phyloP scores from a whole-genome alignment of 2,329 filamentous ascomycete genomes.

The Bipolaris cookei region DNA sequence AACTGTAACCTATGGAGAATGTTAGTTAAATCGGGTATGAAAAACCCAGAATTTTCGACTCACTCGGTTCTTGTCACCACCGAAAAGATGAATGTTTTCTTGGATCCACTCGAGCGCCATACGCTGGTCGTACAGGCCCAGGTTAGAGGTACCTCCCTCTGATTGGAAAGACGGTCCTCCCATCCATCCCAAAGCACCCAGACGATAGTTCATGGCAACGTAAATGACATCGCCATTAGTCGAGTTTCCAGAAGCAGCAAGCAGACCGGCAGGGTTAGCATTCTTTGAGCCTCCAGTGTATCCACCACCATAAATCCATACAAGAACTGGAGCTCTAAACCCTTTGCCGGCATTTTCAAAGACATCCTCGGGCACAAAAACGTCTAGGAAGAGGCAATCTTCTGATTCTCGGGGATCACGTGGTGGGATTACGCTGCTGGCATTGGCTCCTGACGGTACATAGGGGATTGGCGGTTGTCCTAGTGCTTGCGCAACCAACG shows the following conservation, averaged over 20 bases:
- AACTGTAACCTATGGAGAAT: constrained; percentile 31
- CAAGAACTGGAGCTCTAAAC: constrained; percentile 52
- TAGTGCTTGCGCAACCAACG: constrained; percentile 41
- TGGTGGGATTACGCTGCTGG: constrained; percentile 27
- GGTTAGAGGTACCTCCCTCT: constrained; percentile 45
- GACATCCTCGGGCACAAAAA: constrained; percentile 53
- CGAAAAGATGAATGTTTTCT: constrained; percentile 49
- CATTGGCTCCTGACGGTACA: constrained; percentile 35
- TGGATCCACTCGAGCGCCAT: constrained; percentile 52
- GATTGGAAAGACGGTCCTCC: constrained; percentile 45
- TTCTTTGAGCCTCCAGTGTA: constrained; percentile 51
- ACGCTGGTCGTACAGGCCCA: constrained; percentile 48
- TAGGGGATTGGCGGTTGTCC: constrained; percentile 33
- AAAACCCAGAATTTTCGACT: not conserved
- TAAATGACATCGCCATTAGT: constrained; percentile 53
- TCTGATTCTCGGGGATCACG: constrained; percentile 48
- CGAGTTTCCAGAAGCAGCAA: constrained; percentile 52
- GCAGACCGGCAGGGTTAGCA: constrained; percentile 50
- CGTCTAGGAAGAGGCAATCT: constrained; percentile 59
- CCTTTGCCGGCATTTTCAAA: constrained; percentile 44
- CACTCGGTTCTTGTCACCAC: constrained; percentile 48
- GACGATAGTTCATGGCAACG: constrained; percentile 55
- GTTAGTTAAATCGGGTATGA: not conserved
- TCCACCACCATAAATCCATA: constrained; percentile 60
- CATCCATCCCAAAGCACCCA: constrained; percentile 50